Conservation (phyloP, 2,329 filamentous ascomycete species). For the Scedosporium boydii region DNA sequence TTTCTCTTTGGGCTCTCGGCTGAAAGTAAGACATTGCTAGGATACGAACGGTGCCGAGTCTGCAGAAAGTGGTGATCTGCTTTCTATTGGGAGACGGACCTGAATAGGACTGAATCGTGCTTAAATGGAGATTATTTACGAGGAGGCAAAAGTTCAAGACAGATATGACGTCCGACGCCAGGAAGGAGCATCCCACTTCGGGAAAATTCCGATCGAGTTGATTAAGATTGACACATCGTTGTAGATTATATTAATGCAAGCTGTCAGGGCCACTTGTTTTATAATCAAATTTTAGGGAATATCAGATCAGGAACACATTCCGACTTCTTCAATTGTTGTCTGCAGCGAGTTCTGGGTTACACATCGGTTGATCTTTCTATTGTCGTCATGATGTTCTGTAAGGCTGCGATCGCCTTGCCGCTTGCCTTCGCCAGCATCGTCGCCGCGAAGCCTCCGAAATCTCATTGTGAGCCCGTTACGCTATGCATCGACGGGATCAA, state of each 20-base stretch:
- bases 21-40: not conserved
- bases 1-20: not conserved
- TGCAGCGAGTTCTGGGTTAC: not conserved
- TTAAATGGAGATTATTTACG: too few relatives aligned
- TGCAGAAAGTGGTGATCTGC: not conserved
- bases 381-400: not conserved
- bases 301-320: not conserved
- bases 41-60: not conserved
- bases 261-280: not conserved
- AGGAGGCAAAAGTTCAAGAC: not conserved
- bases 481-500: conserved; percentile 12
- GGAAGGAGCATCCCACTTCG: not conserved
- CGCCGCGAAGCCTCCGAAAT: not conserved
- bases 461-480: not conserved
- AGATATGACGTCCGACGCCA: not conserved
- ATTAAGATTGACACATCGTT: not conserved
- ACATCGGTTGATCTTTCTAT: too few relatives aligned
- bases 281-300: not conserved
- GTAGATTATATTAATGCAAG: not conserved
- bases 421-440: not conserved
- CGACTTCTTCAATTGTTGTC: not conserved
- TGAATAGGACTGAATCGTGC: too few relatives aligned
- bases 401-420: not conserved
- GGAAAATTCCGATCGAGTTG: too few relatives aligned
- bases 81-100: too few relatives aligned